These are phyloP conservation scores for Daldinia childiae DNA, from an alignment of 495 filamentous ascomycete species.

Conservation along the genomic window DNA sequence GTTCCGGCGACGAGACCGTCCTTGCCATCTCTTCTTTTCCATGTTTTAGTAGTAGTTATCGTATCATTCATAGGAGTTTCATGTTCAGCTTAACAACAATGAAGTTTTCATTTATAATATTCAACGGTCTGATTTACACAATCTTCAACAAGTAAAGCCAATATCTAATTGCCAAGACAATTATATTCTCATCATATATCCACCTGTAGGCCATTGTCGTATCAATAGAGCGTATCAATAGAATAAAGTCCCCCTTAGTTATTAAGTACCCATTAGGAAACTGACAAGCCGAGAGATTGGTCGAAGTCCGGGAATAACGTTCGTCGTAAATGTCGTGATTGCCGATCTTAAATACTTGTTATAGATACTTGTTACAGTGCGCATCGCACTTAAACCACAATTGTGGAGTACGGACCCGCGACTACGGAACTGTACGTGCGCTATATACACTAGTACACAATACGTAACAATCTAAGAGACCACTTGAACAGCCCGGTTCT, in stretches of 20 bases:
- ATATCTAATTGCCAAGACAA: not conserved
- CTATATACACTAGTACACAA: not conserved
- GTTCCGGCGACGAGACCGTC: conserved; percentile 3
- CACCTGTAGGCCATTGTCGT: not conserved
- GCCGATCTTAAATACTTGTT: not conserved
- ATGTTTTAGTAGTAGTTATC: not conserved
- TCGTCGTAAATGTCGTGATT: not conserved
- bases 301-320: not conserved
- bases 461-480: too few species aligned
- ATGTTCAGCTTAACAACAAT: not conserved
- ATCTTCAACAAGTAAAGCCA: not conserved
- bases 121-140: not conserved
- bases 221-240: not conserved
- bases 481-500: not conserved
- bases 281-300: not conserved
- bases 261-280: not conserved
- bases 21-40: conserved; percentile 24
- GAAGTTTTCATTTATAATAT: conserved; percentile 9
- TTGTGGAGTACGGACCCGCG: not conserved
- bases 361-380: not conserved
- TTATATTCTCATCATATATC: not conserved
- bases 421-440: not conserved
- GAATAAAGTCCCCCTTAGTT: not conserved
- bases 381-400: not conserved
- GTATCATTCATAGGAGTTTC: conserved; percentile 7